phyloP scores from a whole-genome alignment of 2,329 filamentous ascomycete species.

The Ustilaginoidea virens region DNA sequence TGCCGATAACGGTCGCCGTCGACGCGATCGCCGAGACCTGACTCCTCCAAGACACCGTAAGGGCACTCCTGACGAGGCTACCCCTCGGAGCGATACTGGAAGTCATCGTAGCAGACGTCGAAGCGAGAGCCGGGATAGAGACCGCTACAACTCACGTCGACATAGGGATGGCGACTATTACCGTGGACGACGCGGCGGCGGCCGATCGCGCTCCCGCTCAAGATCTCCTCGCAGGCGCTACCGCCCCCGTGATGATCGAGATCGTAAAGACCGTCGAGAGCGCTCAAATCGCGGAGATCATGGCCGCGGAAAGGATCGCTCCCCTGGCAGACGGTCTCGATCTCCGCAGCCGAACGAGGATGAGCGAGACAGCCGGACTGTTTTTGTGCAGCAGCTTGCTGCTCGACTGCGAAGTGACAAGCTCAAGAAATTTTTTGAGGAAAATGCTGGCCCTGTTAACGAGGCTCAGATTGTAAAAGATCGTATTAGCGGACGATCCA shows the following conservation, averaged over 20 bases:
- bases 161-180: constrained; percentile 64
- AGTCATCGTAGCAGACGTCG: constrained; percentile 71
- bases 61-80: constrained; percentile 43
- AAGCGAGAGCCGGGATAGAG: constrained; percentile 65
- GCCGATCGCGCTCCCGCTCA: constrained; percentile 50
- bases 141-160: constrained; percentile 57
- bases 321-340: constrained; percentile 25
- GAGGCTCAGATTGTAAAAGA: constrained; percentile 99
- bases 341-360: constrained; percentile 78
- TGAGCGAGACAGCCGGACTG: constrained; percentile 88
- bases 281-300: constrained; percentile 29
- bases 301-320: constrained; percentile 38
- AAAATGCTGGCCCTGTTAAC: constrained; percentile 85
- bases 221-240: constrained; percentile 52
- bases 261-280: constrained; percentile 33
- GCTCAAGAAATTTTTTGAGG: constrained; percentile 88
- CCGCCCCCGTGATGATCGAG: constrained; percentile 37
- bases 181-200: constrained; percentile 25
- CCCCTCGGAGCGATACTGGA: constrained; percentile 59
- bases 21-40: constrained; percentile 37
- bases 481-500: constrained; percentile 87
- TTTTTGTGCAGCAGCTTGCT: constrained; percentile 96
- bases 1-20: constrained; percentile 35
- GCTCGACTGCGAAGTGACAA: constrained; percentile 85
- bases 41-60: constrained; percentile 31